phyloP scores from a whole-genome alignment of 2,329 filamentous ascomycete species.

The Exophiala calicioides region DNA sequence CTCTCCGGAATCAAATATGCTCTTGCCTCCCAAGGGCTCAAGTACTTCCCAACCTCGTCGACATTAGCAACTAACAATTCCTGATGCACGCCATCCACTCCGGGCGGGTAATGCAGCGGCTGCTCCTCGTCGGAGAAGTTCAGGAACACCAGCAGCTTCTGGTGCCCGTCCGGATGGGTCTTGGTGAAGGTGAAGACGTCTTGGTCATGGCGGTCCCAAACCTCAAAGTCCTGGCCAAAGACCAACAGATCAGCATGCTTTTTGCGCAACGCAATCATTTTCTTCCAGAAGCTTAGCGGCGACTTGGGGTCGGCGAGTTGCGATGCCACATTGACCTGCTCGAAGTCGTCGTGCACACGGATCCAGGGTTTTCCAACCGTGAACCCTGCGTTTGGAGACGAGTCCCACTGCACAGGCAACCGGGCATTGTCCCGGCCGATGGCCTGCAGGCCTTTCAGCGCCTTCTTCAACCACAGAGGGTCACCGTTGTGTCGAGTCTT shows the following conservation, averaged over 20 bases:
- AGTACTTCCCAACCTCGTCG: slow-evolving; percentile 25
- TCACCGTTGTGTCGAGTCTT: slow-evolving; percentile 36
- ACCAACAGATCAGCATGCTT: slow-evolving; percentile 63
- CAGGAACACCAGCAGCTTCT: slow-evolving; percentile 27
- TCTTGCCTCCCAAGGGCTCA: slow-evolving; percentile 31
- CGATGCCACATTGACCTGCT: slow-evolving; percentile 61
- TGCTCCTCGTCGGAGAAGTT: slow-evolving; percentile 30
- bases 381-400: slow-evolving; percentile 64
- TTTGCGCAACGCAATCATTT: slow-evolving; percentile 62
- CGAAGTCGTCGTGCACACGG: slow-evolving; percentile 65
- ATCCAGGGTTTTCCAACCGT: slow-evolving; percentile 68
- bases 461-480: slow-evolving; percentile 44
- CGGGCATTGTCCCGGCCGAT: slow-evolving; percentile 67
- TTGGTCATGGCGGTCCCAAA: slow-evolving; percentile 54
- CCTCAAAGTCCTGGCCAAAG: slow-evolving; percentile 62
- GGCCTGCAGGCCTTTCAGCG: slow-evolving; percentile 51
- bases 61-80: slow-evolving; percentile 28
- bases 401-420: slow-evolving; percentile 71
- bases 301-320: slow-evolving; percentile 45
- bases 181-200: slow-evolving; percentile 58
- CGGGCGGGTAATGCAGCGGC: slow-evolving; percentile 26
- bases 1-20: slow-evolving; percentile 23
- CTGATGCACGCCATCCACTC: slow-evolving; percentile 14
- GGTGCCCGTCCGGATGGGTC: slow-evolving; percentile 36
- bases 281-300: slow-evolving; percentile 63